These are phyloP conservation scores for Glycine latifolia DNA, from an alignment of 306 rosid species.

Conservation along the genomic window DNA sequence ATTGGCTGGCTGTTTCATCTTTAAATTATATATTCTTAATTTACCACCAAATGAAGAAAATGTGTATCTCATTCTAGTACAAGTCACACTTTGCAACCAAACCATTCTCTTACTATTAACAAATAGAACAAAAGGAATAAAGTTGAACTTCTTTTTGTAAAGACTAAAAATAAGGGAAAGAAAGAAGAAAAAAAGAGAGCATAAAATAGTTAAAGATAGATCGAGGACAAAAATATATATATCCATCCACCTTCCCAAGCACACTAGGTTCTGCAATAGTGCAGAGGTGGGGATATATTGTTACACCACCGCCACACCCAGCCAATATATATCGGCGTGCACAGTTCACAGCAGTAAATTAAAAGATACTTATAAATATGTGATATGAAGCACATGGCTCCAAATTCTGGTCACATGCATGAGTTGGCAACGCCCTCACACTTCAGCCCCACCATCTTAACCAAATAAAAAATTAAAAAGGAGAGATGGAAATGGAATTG, in stretches of 20 bases:
- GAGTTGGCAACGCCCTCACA: conserved; percentile 5
- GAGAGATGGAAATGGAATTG: not conserved
- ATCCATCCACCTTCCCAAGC: not conserved
- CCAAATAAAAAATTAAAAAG: not conserved
- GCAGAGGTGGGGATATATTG: conserved; percentile 48
- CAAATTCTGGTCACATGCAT: conserved; percentile 48
- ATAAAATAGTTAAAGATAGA: too few relatives aligned
- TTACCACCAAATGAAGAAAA: too few relatives aligned
- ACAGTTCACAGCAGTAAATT: not conserved
- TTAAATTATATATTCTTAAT: too few relatives aligned
- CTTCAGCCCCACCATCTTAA: conserved; percentile 33
- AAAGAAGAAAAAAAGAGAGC: too few relatives aligned
- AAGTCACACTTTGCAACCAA: too few relatives aligned
- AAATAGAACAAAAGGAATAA: conserved; percentile 26
- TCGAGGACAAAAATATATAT: too few relatives aligned
- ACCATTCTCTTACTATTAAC: not conserved
- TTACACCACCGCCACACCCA: conserved; percentile 49
- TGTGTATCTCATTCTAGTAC: too few relatives aligned
- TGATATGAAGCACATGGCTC: conserved; percentile 56
- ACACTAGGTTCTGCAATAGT: conserved; percentile 19
- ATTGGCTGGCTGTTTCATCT: too few relatives aligned
- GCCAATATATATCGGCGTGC: conserved; percentile 55
- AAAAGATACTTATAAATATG: not conserved
- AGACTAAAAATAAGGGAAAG: not conserved
- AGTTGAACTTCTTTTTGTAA: conserved; percentile 16